phyloP scores from a whole-genome alignment of 2,329 filamentous ascomycete genomes.

The Colletotrichum kahawae region DNA sequence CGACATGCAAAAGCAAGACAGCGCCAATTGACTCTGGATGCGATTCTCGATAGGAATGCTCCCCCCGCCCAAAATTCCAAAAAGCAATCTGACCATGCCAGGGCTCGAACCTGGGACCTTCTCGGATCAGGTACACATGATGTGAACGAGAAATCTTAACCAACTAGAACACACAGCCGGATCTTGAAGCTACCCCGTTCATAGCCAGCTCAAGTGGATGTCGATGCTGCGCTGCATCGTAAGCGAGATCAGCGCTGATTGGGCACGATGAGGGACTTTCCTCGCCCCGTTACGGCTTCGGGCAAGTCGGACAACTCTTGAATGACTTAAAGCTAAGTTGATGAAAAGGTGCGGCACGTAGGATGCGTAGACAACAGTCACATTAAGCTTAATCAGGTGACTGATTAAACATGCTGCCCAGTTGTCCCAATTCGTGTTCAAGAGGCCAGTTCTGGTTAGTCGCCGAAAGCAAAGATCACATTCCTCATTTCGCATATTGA shows the following conservation, averaged over 20 bases:
- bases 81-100: constrained; percentile 15
- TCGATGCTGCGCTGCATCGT: neutral
- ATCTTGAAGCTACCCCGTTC: neutral
- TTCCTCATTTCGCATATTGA: neutral
- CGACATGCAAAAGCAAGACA: too few species aligned
- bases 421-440: neutral
- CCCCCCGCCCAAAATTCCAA: neutral
- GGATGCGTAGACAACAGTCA: neutral
- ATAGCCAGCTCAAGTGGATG: neutral
- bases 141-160: constrained; percentile 23
- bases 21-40: neutral
- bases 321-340: neutral
- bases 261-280: neutral
- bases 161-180: constrained; percentile 23
- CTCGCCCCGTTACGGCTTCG: neutral
- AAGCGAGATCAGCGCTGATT: neutral
- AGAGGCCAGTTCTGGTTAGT: neutral
- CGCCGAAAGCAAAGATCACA: neutral
- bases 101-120: constrained; percentile 23
- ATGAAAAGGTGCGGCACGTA: neutral
- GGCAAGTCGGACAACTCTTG: neutral
- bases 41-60: neutral
- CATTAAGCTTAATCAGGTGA: neutral
- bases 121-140: neutral
- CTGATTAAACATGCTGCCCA: neutral